A percentile compares a stretch with the other conserved stretches of the same genome.
Conservation (phyloP, 257 asterid genomes). For the Ocimum tenuiflorum region DNA sequence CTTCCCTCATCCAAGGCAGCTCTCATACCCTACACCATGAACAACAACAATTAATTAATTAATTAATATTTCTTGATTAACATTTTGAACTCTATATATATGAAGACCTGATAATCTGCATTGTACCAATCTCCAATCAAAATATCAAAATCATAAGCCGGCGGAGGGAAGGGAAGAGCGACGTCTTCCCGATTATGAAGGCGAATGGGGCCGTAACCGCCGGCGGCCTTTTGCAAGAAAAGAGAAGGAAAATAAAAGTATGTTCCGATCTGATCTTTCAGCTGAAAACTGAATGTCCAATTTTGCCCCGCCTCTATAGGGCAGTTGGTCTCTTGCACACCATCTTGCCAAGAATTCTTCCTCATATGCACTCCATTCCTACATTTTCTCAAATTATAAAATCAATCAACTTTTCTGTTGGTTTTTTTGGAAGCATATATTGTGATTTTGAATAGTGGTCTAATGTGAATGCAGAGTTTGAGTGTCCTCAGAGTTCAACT, state of each 20-base stretch:
- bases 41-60: background rate
- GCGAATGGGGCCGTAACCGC: constrained; percentile 36
- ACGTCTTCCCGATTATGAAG: background rate
- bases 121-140: background rate
- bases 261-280: constrained; percentile 37
- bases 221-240: constrained; percentile 37
- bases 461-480: too few species aligned
- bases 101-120: background rate
- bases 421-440: too few species aligned
- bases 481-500: too few species aligned
- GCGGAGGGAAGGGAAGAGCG: constrained; percentile 8
- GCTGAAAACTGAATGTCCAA: constrained; percentile 35
- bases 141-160: background rate
- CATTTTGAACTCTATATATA: background rate
- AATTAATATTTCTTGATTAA: too few species aligned
- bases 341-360: constrained; percentile 14
- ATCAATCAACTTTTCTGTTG: too few species aligned
- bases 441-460: too few species aligned
- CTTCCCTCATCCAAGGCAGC: background rate
- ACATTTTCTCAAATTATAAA: background rate
- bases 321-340: constrained; percentile 35
- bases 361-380: background rate
- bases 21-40: background rate
- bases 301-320: constrained; percentile 31
- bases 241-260: constrained; percentile 37